phyloP scores from a whole-genome alignment of 192 early-diverging fungal species.

The Coemansia sp. region DNA sequence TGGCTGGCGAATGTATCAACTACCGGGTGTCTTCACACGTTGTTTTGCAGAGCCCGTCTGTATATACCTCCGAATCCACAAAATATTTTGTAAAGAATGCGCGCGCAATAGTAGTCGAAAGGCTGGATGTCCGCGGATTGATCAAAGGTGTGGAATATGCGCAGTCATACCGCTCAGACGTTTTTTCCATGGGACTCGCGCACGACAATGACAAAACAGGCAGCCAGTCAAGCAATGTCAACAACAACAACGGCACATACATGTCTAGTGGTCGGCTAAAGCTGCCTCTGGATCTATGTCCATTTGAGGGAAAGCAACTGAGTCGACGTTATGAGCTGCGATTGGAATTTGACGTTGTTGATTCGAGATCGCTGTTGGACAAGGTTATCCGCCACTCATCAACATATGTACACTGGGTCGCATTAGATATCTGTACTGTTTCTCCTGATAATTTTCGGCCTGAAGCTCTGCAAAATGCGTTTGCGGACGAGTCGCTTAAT shows the following conservation, averaged over 20 bases:
- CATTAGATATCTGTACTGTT: slow-evolving; percentile 30
- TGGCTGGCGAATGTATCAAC: slow-evolving; percentile 33
- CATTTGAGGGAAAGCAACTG: slow-evolving; percentile 45
- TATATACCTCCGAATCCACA: background rate
- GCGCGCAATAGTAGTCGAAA: slow-evolving; percentile 27
- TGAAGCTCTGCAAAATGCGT: slow-evolving; percentile 28
- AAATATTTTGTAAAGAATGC: slow-evolving; percentile 15
- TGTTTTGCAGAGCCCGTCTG: background rate
- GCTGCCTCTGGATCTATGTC: slow-evolving; percentile 38
- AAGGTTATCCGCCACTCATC: slow-evolving; percentile 21
- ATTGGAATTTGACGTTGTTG: slow-evolving; percentile 38
- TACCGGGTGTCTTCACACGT: slow-evolving; percentile 23
- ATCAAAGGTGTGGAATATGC: slow-evolving; percentile 28
- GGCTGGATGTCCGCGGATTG: slow-evolving; percentile 32
- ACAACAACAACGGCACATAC: background rate
- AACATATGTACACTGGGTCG: slow-evolving; percentile 13
- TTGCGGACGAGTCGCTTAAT: slow-evolving; percentile 40
- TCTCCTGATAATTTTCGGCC: slow-evolving; percentile 23
- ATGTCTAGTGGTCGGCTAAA: slow-evolving; percentile 20
- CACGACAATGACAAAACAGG: slow-evolving; percentile 6
- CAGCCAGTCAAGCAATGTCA: background rate
- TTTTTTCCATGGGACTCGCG: slow-evolving; percentile 15
- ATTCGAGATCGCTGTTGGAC: slow-evolving; percentile 17
- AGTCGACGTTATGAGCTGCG: slow-evolving; percentile 32
- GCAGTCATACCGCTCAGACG: slow-evolving; percentile 17